Percentiles rank a stretch among this genome's conserved stretches.
Evolutionary conservation across 2,329 filamentous ascomycete species (phyloP).

Genomic region (Hypoxylon sp.): DNA sequence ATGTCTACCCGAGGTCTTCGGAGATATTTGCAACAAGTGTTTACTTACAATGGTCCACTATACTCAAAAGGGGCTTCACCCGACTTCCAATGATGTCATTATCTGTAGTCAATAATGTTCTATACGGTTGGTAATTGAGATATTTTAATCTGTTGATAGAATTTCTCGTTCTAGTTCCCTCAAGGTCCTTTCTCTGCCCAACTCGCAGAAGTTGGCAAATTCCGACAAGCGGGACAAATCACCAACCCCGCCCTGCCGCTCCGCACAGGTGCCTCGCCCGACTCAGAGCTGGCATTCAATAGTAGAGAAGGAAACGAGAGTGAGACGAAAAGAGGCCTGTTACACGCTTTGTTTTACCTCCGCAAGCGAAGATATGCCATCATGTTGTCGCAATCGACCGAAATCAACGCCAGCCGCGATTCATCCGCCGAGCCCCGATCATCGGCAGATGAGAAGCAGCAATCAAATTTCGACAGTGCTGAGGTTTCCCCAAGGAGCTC

Average conservation of each 20-base stretch:
- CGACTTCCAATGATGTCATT: conserved; percentile 38
- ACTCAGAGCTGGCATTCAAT: conserved; percentile 9
- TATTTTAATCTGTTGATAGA: conserved; percentile 21
- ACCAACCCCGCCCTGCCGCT: conserved; percentile 25
- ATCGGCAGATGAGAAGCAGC: conserved; percentile 35
- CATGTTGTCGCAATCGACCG: conserved; percentile 21
- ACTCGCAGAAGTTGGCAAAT: conserved; percentile 24
- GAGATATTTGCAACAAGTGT: conserved; percentile 33
- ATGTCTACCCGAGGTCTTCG: conserved; percentile 37
- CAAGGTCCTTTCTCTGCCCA: conserved; percentile 1
- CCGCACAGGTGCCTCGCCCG: conserved; percentile 5
- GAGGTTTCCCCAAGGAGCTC: conserved; percentile 28
- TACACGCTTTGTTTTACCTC: not conserved
- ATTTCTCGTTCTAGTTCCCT: conserved; percentile 14
- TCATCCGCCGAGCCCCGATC: conserved; percentile 11
- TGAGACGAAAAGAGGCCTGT: not conserved
- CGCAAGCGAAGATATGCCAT: not conserved
- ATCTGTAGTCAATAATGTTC: conserved; percentile 4
- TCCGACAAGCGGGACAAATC: conserved; percentile 13
- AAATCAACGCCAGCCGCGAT: conserved; percentile 6
- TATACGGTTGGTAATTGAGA: conserved; percentile 9
- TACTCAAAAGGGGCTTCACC: conserved; percentile 25
- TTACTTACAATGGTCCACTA: conserved; percentile 29
- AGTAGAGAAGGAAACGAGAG: not conserved
- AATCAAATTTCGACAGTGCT: conserved; percentile 14